Evolutionary conservation across 305 asterid genomes (phyloP).

Genomic region (Fraxinus nigra): DNA sequence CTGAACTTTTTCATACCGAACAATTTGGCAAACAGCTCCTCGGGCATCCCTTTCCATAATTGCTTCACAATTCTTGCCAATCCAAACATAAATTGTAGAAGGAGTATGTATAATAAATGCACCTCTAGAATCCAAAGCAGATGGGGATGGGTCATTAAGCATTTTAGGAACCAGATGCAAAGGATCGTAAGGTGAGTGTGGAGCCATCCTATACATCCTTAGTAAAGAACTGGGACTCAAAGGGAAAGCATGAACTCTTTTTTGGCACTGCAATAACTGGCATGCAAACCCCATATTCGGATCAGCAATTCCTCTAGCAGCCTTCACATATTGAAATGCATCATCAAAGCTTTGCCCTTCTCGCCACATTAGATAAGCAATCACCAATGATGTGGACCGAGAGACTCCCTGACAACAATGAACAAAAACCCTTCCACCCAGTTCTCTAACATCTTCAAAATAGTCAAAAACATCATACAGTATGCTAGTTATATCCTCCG

Average conservation of each 20-base stretch:
- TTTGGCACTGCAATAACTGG: slow-evolving; percentile 88
- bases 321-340: slow-evolving; percentile 78
- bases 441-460: slow-evolving; percentile 56
- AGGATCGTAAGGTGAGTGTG: slow-evolving; percentile 91
- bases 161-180: slow-evolving; percentile 91
- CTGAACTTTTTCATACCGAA: slow-evolving; percentile 67
- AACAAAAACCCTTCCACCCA: slow-evolving; percentile 48
- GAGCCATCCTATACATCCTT: slow-evolving; percentile 80
- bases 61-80: slow-evolving; percentile 58
- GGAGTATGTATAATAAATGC: slow-evolving; percentile 81
- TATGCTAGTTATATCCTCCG: slow-evolving; percentile 58
- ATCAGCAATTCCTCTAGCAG: slow-evolving; percentile 81
- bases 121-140: slow-evolving; percentile 82
- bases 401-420: slow-evolving; percentile 96
- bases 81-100: slow-evolving; percentile 73
- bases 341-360: slow-evolving; percentile 75
- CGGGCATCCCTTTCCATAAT: slow-evolving; percentile 65
- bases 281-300: slow-evolving; percentile 94
- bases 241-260: slow-evolving; percentile 86
- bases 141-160: slow-evolving; percentile 55
- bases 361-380: slow-evolving; percentile 97
- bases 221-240: slow-evolving; percentile 74
- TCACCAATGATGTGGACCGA: slow-evolving; percentile 86
- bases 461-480: slow-evolving; percentile 58
- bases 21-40: slow-evolving; percentile 70